Evolutionary conservation across 441 rosid species (phyloP).

Genomic region (Erodium chrysanthum): DNA sequence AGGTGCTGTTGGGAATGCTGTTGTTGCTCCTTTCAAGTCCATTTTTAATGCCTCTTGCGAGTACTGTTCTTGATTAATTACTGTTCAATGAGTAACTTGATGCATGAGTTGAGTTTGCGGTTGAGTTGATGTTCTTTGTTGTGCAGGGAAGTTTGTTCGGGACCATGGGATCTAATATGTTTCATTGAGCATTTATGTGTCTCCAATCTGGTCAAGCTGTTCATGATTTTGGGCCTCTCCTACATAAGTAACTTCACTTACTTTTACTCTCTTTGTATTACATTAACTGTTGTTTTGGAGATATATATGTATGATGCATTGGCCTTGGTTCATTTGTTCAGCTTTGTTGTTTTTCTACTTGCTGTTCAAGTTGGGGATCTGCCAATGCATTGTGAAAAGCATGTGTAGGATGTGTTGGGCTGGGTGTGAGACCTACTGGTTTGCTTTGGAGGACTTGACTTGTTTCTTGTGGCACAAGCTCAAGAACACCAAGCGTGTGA

Average conservation of each 20-base stretch:
- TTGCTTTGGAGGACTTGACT: constrained; percentile 30
- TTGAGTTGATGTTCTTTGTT: neutral
- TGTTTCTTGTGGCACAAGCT: constrained; percentile 53
- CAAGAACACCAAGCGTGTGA: constrained; percentile 38
- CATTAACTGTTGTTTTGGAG: neutral
- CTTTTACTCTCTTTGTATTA: neutral
- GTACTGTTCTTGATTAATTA: neutral
- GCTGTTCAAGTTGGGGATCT: constrained; percentile 60
- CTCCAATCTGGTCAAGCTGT: constrained; percentile 46
- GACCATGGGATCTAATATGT: constrained; percentile 62
- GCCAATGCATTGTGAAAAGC: constrained; percentile 58
- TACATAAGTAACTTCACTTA: constrained; percentile 36
- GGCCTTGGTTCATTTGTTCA: no score
- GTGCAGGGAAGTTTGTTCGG: constrained; percentile 51
- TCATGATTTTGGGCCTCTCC: constrained; percentile 51
- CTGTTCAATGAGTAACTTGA: no score
- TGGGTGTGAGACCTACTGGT: constrained; percentile 50
- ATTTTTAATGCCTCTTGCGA: neutral
- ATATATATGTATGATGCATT: no score
- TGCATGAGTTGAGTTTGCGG: no score
- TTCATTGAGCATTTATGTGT: constrained; percentile 68
- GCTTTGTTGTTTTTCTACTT: constrained; percentile 59
- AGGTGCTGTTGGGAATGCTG: constrained; percentile 4
- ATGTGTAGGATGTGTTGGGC: constrained; percentile 63
- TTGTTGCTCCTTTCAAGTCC: neutral